Percentiles rank a stretch among this genome's conserved stretches.
These are phyloP conservation scores for Chalaropsis ovoidea DNA, from an alignment of 2,329 filamentous ascomycete species.

Conservation along the genomic window DNA sequence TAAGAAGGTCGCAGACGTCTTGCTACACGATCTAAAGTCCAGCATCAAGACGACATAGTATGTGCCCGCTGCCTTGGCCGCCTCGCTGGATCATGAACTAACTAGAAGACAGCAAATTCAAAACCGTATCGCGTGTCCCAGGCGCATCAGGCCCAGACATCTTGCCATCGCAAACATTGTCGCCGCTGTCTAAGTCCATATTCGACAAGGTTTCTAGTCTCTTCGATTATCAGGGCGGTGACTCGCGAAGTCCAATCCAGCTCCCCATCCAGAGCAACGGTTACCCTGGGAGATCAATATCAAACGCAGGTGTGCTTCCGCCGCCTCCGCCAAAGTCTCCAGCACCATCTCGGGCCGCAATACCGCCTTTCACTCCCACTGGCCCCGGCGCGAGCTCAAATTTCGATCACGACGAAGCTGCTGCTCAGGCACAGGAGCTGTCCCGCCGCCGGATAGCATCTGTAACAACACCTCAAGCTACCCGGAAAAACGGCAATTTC, in stretches of 20 bases:
- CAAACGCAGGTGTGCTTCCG: conserved; percentile 25
- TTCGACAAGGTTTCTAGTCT: conserved; percentile 33
- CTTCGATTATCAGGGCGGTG: conserved; percentile 23
- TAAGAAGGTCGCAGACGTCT: conserved; percentile 60
- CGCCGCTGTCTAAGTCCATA: conserved; percentile 40
- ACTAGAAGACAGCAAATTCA: conserved; percentile 44
- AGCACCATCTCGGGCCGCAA: conserved; percentile 11
- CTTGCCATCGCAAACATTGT: conserved; percentile 37
- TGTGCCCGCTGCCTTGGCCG: conserved; percentile 27
- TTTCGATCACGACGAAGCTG: conserved; percentile 13
- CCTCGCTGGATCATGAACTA: conserved; percentile 26
- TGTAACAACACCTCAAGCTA: conserved; percentile 23
- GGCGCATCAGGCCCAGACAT: conserved; percentile 19
- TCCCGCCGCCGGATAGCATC: conserved; percentile 22
- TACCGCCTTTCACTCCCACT: background rate
- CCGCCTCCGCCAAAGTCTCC: conserved; percentile 24
- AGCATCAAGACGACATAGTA: conserved; percentile 63
- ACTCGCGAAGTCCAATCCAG: conserved; percentile 13
- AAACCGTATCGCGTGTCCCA: conserved; percentile 29
- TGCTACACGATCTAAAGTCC: conserved; percentile 62
- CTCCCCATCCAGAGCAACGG: conserved; percentile 15
- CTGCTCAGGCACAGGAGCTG: conserved; percentile 12
- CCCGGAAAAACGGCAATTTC: conserved; percentile 34
- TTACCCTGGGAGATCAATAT: conserved; percentile 17
- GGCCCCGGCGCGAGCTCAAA: background rate